A percentile compares a stretch with the other conserved stretches of the same genome.
These are phyloP conservation scores for Dunaliella salina DNA, from an alignment of 163 green algal genomes.

Conservation along the genomic window DNA sequence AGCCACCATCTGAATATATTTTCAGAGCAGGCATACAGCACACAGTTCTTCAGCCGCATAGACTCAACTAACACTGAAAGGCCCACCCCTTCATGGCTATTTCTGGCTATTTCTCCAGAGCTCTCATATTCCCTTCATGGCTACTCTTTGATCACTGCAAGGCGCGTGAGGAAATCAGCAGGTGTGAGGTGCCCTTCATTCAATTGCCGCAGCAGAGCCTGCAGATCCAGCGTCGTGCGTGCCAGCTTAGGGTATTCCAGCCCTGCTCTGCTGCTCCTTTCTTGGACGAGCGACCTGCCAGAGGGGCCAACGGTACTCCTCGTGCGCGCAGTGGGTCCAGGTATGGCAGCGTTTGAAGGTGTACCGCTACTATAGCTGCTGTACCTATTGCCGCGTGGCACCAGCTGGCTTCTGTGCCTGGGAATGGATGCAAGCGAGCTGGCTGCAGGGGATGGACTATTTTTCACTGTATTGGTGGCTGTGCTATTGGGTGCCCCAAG, in stretches of 20 bases:
- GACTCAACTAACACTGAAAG: too few species aligned
- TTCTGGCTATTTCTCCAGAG: too few species aligned
- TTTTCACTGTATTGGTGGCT: too few species aligned
- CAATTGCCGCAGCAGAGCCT: constrained; percentile 6
- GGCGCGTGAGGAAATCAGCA: neutral
- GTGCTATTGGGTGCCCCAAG: too few species aligned
- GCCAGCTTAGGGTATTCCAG: neutral
- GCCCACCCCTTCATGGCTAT: too few species aligned
- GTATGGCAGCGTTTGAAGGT: neutral
- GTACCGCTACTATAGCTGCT: neutral
- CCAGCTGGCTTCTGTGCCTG: too few species aligned
- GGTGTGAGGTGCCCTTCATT: neutral
- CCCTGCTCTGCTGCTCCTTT: neutral
- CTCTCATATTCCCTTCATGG: too few species aligned
- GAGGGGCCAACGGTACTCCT: neutral
- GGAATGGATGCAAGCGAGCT: too few species aligned
- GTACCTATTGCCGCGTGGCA: neutral
- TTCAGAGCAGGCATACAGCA: too few species aligned
- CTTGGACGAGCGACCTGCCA: neutral
- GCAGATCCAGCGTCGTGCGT: constrained; percentile 4
- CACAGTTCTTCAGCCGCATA: too few species aligned
- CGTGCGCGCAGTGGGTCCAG: neutral
- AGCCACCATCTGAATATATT: too few species aligned
- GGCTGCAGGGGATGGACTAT: too few species aligned
- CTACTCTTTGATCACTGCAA: neutral